A percentile compares a stretch with the other conserved stretches of the same genome.
Conservation (phyloP, 1,139 yeast species). For the Pichia cactophila region DNA sequence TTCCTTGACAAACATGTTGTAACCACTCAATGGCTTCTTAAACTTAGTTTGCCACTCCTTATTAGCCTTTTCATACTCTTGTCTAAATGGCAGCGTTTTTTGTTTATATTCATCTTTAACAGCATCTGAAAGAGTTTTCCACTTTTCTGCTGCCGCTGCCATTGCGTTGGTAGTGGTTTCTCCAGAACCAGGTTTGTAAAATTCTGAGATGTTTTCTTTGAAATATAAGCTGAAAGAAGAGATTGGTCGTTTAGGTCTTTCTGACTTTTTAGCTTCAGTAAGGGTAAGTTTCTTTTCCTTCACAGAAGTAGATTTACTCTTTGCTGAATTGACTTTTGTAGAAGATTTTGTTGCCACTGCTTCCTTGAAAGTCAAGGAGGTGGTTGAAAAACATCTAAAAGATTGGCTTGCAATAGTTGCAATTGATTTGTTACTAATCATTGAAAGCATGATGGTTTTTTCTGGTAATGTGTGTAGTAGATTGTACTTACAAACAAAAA, state of each 20-base stretch:
- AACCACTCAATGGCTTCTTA: constrained; percentile 18
- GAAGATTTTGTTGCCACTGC: constrained; percentile 3
- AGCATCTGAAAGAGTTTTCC: constrained; percentile 15
- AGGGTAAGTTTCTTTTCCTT: constrained; percentile 8
- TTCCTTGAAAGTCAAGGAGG: constrained; percentile 5
- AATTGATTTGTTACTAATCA: background rate
- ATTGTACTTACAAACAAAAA: background rate
- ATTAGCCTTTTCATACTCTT: constrained; percentile 10
- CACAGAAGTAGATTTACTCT: constrained; percentile 1
- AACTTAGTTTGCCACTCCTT: constrained; percentile 22
- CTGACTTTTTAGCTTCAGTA: constrained; percentile 11
- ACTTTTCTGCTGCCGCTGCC: constrained; percentile 14
- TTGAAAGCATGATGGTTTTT: background rate
- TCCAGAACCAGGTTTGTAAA: constrained; percentile 12
- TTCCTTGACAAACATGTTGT: constrained; percentile 18
- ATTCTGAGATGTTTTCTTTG: constrained; percentile 14
- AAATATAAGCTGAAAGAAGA: constrained; percentile 17
- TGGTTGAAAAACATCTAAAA: background rate
- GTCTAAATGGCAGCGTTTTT: constrained; percentile 5
- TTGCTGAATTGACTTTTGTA: constrained; percentile 1
- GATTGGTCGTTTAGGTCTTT: constrained; percentile 21
- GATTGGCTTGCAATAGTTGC: background rate
- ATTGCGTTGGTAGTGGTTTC: background rate
- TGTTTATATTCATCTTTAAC: constrained; percentile 14
- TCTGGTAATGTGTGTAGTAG: background rate